phyloP scores from a whole-genome alignment of 257 asterid species.

The Solanum pinnatisectum region DNA sequence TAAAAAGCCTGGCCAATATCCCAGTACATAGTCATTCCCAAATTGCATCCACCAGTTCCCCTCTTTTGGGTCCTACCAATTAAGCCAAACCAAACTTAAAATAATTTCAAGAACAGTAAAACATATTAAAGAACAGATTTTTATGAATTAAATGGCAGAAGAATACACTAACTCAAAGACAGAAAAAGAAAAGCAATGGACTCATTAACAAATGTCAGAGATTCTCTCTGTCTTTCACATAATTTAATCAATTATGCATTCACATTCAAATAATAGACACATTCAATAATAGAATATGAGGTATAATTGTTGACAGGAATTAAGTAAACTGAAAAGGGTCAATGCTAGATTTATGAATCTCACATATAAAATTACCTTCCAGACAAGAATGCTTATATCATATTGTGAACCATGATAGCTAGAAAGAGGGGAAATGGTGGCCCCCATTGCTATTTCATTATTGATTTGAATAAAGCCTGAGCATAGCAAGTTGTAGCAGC shows the following conservation, averaged over 20 bases:
- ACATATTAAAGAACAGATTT: background rate
- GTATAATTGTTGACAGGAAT: background rate
- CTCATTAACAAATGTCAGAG: slow-evolving; percentile 29
- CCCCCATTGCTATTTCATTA: slow-evolving; percentile 75
- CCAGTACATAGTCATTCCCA: slow-evolving; percentile 49
- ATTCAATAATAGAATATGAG: background rate
- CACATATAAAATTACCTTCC: slow-evolving; percentile 49
- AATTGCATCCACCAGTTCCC: slow-evolving; percentile 87
- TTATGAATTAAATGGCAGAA: background rate
- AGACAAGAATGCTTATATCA: slow-evolving; percentile 77
- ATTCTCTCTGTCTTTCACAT: slow-evolving; percentile 19
- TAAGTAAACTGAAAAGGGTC: background rate
- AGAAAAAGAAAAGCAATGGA: slow-evolving; percentile 14
- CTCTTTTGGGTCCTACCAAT: slow-evolving; percentile 56
- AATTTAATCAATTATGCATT: background rate
- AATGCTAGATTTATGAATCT: background rate
- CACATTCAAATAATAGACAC: background rate
- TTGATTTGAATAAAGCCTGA: slow-evolving; percentile 75
- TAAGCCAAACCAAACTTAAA: background rate
- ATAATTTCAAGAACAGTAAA: background rate
- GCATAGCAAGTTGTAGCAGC: slow-evolving; percentile 80
- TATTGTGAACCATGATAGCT: slow-evolving; percentile 44
- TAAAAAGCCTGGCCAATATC: slow-evolving; percentile 71
- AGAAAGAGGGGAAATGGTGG: slow-evolving; percentile 70
- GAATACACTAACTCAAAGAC: slow-evolving; percentile 13